Percentiles rank a stretch among this genome's conserved stretches.
phyloP scores from a whole-genome alignment of 495 filamentous ascomycete genomes.

The Ascodesmis nigricans region DNA sequence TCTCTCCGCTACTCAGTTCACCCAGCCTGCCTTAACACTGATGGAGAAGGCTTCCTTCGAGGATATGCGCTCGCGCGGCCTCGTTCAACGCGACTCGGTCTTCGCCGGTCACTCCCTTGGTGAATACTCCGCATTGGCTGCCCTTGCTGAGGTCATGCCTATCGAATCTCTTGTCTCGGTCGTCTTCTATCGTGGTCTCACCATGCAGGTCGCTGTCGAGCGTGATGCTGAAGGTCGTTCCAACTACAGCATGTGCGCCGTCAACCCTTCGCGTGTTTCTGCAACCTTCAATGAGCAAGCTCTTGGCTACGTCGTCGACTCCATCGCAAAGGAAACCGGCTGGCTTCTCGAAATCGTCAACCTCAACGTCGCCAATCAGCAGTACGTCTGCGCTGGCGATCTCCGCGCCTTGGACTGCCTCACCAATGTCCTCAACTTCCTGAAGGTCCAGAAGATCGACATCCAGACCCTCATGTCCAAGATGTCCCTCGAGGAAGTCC shows the following conservation, averaged over 20 bases:
- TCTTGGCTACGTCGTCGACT: slow-evolving; percentile 82
- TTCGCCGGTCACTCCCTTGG: slow-evolving; percentile 96
- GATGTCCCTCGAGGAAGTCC: slow-evolving; percentile 52
- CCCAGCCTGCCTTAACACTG: slow-evolving; percentile 84
- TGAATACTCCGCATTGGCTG: slow-evolving; percentile 93
- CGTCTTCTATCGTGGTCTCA: slow-evolving; percentile 95
- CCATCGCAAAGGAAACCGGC: slow-evolving; percentile 70
- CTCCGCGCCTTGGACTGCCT: slow-evolving; percentile 87
- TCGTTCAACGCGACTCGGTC: slow-evolving; percentile 85
- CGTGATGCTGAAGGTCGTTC: slow-evolving; percentile 79
- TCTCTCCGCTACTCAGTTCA: slow-evolving; percentile 95
- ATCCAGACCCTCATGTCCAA: slow-evolving; percentile 76
- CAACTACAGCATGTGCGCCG: slow-evolving; percentile 97
- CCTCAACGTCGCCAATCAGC: slow-evolving; percentile 95
- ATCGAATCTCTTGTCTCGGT: slow-evolving; percentile 96
- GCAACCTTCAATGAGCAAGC: slow-evolving; percentile 97
- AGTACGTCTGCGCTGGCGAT: slow-evolving; percentile 95
- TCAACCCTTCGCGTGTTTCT: slow-evolving; percentile 90
- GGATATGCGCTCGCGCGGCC: slow-evolving; percentile 91
- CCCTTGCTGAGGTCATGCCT: slow-evolving; percentile 94
- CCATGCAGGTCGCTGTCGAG: slow-evolving; percentile 98
- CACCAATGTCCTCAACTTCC: slow-evolving; percentile 74
- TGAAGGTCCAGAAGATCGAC: slow-evolving; percentile 90
- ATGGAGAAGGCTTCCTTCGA: slow-evolving; percentile 99
- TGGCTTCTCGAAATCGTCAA: slow-evolving; percentile 99